Base-by-base conservation (phyloP, 2,329 filamentous ascomycete genomes). In the Alternaria novae-zelandiae region DNA sequence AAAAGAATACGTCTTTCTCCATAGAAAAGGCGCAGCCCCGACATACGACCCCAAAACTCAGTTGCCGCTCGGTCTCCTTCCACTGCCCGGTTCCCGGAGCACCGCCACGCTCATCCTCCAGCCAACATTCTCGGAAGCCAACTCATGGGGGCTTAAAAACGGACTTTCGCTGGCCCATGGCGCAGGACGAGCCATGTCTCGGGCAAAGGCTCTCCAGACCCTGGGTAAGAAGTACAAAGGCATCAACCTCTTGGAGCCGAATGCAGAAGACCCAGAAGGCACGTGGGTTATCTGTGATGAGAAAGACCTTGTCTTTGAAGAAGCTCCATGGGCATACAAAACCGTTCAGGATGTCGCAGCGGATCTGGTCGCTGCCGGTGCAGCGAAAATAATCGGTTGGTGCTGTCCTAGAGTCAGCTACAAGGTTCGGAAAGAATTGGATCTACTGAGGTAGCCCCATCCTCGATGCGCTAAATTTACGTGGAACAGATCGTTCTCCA, bases 231-330 rank as follows among this genome's bases (percentile, higher is more conserved):
- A 80, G 60, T 81, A 80, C 69, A 74, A 71, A 49, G 70, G 73
- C 9, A 68, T 71, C 8, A 75, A 76, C 8, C 59, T 78, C 15
- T 63, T 78, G 23, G 68, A 73, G 61, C 74, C 71, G 36, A 65
- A 59, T 54, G 51, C 58, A 20, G 53, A 61, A 17, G 66, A 66
- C 43, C 26, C 65, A 56, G 70, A 75, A 4, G 77, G 78, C 7
- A 79, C 75, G 6, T 80, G 79, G 75, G 75, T 81, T 0, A 67
- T 82, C 11, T 82, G 79, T 57, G 76, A 79, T 46, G 74, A 80
- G 54, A 78, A 78, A 45, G 73, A 78, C 23, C 57, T 81, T 12
- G 78, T 79, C 15, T 80, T 76, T 63, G 78, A 82, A 65, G 79
- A 82, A 64, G 77, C 78, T 12, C 73, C 75, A 3, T 78, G 80